phyloP scores from a whole-genome alignment of 441 rosid genomes.

The Erodium trifolium region DNA sequence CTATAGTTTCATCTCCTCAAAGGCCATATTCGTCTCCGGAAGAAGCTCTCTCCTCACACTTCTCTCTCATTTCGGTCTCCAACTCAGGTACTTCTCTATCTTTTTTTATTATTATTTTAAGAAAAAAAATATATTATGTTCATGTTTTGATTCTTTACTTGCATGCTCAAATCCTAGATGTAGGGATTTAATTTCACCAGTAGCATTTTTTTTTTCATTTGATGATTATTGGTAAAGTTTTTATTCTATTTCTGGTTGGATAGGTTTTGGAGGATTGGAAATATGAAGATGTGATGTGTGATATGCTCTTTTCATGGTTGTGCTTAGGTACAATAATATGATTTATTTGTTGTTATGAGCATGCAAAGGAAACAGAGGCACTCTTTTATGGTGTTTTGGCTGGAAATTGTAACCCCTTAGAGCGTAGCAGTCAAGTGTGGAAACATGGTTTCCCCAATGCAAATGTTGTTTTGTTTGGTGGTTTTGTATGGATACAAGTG shows the following conservation, averaged over 20 bases:
- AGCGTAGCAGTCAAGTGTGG: too few relatives aligned
- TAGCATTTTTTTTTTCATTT: background rate
- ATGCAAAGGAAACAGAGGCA: background rate
- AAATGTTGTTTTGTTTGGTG: background rate
- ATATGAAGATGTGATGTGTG: background rate
- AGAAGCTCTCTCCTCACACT: background rate
- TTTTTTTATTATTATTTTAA: too few relatives aligned
- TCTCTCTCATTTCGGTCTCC: constrained; percentile 4
- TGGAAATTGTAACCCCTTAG: background rate
- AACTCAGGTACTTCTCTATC: constrained; percentile 3
- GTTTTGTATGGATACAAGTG: background rate
- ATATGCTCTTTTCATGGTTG: too few relatives aligned
- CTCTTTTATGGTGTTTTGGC: background rate
- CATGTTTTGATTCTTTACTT: background rate
- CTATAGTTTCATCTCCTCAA: background rate
- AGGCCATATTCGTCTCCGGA: background rate
- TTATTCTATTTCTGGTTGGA: background rate
- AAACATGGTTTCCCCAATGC: background rate
- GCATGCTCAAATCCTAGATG: background rate
- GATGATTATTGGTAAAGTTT: background rate
- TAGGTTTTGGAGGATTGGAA: background rate
- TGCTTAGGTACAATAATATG: background rate
- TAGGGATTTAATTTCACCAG: background rate
- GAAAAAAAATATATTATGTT: background rate
- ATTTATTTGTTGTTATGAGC: background rate